A percentile compares a stretch with the other conserved stretches of the same genome.
Conservation (phyloP, 148 eudicot genomes). For the Cornus controversa region DNA sequence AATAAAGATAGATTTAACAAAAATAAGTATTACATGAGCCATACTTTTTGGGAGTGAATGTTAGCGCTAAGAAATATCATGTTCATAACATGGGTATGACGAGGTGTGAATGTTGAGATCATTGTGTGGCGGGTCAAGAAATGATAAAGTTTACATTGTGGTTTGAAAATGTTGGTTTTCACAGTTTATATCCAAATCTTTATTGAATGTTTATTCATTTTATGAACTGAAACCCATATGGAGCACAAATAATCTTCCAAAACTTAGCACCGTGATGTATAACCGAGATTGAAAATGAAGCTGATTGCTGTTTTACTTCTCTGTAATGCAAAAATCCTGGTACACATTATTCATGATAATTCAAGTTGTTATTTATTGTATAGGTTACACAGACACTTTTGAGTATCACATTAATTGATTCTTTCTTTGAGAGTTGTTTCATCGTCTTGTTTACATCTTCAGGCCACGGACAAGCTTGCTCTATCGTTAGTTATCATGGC, state of each 20-base stretch:
- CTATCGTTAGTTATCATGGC: constrained; percentile 48
- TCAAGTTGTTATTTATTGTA: background rate
- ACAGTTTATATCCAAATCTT: background rate
- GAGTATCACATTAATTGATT: background rate
- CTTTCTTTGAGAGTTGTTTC: background rate
- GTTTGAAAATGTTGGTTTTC: background rate
- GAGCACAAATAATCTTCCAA: background rate
- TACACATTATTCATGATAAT: background rate
- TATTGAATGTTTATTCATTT: too few species aligned
- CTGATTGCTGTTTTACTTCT: background rate
- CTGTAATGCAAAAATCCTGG: background rate
- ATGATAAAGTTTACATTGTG: too few species aligned
- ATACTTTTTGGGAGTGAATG: too few species aligned
- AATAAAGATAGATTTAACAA: too few species aligned
- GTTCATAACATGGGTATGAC: too few species aligned
- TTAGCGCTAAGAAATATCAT: too few species aligned
- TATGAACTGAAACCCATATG: background rate
- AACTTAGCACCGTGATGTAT: background rate
- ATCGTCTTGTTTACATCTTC: constrained; percentile 16
- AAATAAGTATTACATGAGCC: too few species aligned
- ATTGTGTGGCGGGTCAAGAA: too few species aligned
- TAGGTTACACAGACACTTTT: background rate
- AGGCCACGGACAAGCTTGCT: constrained; percentile 71
- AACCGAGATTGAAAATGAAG: background rate
- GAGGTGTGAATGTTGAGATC: too few species aligned